Conservation (phyloP, 306 rosid species). For the Lupinus albus region DNA sequence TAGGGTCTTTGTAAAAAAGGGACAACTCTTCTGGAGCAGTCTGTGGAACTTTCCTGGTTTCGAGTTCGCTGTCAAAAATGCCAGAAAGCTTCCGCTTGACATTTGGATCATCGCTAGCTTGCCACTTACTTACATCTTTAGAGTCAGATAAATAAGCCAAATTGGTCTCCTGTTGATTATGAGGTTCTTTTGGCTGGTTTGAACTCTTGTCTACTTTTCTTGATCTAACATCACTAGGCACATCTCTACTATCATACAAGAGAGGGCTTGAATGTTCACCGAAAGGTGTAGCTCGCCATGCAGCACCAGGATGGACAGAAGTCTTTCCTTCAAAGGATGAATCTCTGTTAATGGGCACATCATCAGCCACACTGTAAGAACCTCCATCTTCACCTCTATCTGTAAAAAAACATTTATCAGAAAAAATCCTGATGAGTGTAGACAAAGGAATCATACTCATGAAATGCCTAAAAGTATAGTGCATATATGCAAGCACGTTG, state of each 20-base stretch:
- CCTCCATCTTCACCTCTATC: conserved; percentile 65
- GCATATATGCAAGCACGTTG: background rate
- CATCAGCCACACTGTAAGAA: conserved; percentile 54
- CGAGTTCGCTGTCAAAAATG: conserved; percentile 71
- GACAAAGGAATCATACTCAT: background rate
- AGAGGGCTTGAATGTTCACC: conserved; percentile 51
- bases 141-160: conserved; percentile 50
- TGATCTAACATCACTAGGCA: conserved; percentile 51
- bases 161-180: background rate
- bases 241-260: conserved; percentile 64
- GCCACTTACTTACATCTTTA: conserved; percentile 71
- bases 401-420: conserved; percentile 44
- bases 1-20: conserved; percentile 82
- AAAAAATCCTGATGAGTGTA: background rate
- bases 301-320: conserved; percentile 52
- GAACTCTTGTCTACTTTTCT: conserved; percentile 53
- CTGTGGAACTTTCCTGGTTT: conserved; percentile 60
- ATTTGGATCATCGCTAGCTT: conserved; percentile 53
- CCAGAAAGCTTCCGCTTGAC: conserved; percentile 82
- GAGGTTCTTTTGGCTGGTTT: too few relatives aligned
- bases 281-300: conserved; percentile 52
- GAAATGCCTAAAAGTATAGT: background rate
- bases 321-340: conserved; percentile 51
- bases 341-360: conserved; percentile 56
- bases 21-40: conserved; percentile 75